phyloP scores from a whole-genome alignment of 1,139 yeast genomes.

The Candida tunisiensis region DNA sequence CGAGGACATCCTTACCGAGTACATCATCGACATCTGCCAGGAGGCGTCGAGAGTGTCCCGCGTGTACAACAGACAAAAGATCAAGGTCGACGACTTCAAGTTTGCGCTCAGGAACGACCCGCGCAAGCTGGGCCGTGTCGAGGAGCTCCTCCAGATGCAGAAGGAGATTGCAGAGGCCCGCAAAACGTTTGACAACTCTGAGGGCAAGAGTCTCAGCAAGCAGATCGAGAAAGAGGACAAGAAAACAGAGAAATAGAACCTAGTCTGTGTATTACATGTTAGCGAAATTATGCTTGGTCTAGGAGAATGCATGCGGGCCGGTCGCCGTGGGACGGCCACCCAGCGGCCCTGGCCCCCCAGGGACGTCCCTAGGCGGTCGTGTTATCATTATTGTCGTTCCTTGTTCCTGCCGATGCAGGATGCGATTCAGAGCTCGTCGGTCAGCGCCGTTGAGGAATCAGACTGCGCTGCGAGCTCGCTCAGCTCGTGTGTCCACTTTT shows the following conservation, averaged over 20 bases:
- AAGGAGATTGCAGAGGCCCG: conserved; percentile 65
- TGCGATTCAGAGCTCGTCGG: not conserved
- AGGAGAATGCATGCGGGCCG: no score
- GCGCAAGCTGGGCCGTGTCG: conserved; percentile 66
- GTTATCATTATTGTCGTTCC: no score
- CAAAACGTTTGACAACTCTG: conserved; percentile 62
- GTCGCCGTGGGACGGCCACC: no score
- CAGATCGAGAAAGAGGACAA: conserved; percentile 6
- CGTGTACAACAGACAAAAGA: conserved; percentile 45
- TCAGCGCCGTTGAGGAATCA: no score
- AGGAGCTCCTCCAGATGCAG: conserved; percentile 60
- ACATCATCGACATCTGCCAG: conserved; percentile 50
- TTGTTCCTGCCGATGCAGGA: not conserved
- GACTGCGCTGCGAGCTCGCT: no score
- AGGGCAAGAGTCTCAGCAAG: conserved; percentile 26
- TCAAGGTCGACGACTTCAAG: conserved; percentile 76
- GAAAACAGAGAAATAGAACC: conserved; percentile 5
- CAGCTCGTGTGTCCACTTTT: no score
- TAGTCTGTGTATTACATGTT: not conserved
- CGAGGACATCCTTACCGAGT: conserved; percentile 74
- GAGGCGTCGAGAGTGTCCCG: conserved; percentile 38
- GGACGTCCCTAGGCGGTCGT: no score
- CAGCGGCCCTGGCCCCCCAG: no score
- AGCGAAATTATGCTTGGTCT: not conserved
- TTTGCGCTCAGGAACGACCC: conserved; percentile 76